Percentiles rank a stretch among this genome's conserved stretches.
phyloP scores from a whole-genome alignment of 306 rosid genomes.

The Prunus mira region DNA sequence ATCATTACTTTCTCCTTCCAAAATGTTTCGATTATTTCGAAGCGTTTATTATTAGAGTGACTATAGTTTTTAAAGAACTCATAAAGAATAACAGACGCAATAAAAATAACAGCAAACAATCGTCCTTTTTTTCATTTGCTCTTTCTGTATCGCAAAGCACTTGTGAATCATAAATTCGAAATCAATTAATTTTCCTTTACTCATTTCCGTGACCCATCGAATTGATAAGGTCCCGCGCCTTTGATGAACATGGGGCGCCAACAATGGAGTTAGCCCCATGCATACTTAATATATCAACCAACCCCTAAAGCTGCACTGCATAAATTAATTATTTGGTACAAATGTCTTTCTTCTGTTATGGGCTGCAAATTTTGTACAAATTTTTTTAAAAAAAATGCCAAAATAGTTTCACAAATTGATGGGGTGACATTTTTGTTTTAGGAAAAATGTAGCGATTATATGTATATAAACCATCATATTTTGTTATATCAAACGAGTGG shows the following conservation, averaged over 20 bases:
- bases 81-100: no score
- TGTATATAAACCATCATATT: no score
- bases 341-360: neutral
- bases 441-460: no score
- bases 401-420: neutral
- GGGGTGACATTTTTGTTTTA: no score
- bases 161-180: conserved; percentile 3
- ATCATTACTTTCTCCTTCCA: no score
- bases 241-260: neutral
- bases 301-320: neutral
- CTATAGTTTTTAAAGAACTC: no score
- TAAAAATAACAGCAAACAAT: no score
- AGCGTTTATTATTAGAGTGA: no score
- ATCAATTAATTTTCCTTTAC: neutral
- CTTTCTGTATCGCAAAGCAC: neutral
- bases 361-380: neutral
- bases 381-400: neutral
- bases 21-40: no score
- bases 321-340: neutral
- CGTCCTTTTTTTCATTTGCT: neutral
- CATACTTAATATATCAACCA: neutral
- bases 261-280: neutral
- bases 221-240: conserved; percentile 1
- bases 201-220: neutral
- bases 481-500: no score